A percentile compares a stretch with the other conserved stretches of the same genome.
These are phyloP conservation scores for Trypanosoma rangeli DNA, from an alignment of 208 protist genomes.

Conservation along the genomic window DNA sequence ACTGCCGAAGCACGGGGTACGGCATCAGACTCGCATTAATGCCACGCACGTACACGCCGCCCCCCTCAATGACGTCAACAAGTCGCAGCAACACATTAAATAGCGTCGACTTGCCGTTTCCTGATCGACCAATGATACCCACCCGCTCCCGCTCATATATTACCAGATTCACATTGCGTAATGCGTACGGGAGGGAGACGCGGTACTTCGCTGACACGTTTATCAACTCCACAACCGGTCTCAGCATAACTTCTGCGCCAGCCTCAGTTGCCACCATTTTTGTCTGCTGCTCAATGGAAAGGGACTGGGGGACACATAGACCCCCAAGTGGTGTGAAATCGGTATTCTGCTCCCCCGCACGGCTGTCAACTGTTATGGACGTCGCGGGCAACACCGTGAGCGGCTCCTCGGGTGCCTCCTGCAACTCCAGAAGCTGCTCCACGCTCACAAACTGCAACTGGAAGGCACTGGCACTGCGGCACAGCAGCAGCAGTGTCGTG, in stretches of 20 bases:
- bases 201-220: constrained; percentile 63
- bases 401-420: constrained; percentile 46
- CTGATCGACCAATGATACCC: constrained; percentile 80
- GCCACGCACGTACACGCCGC: constrained; percentile 48
- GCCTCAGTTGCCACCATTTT: not conserved
- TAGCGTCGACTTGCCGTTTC: constrained; percentile 87
- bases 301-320: not conserved
- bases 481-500: constrained; percentile 55
- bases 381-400: constrained; percentile 7
- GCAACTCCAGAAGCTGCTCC: constrained; percentile 53
- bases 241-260: not conserved
- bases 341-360: not conserved
- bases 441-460: constrained; percentile 61
- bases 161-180: constrained; percentile 50
- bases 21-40: constrained; percentile 35
- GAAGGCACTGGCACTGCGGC: constrained; percentile 55
- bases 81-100: constrained; percentile 73
- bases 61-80: constrained; percentile 59
- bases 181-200: constrained; percentile 54
- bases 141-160: constrained; percentile 79
- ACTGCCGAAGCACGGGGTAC: constrained; percentile 53
- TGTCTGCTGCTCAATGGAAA: not conserved
- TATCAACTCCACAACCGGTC: constrained; percentile 51
- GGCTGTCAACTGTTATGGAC: not conserved
- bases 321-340: not conserved